phyloP scores from a whole-genome alignment of 202 grass and related monocot species.

The Setaria italica region DNA sequence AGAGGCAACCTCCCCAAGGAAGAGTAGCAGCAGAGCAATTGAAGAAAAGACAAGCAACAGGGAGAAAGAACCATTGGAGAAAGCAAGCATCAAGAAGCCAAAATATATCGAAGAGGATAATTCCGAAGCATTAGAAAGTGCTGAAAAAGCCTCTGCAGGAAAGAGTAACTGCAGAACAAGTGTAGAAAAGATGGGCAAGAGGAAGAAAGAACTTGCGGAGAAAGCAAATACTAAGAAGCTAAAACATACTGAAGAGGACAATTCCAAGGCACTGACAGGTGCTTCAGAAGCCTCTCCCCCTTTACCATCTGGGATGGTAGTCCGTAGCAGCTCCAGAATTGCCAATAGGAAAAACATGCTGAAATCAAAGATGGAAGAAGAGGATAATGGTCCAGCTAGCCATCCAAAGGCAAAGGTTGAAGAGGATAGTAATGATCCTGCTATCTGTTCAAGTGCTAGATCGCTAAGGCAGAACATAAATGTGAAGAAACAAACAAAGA shows the following conservation, averaged over 20 bases:
- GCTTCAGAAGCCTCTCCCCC: conserved; percentile 37
- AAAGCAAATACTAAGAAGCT: conserved; percentile 54
- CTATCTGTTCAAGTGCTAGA: conserved; percentile 38
- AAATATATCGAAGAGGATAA: conserved; percentile 42
- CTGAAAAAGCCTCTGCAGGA: conserved; percentile 37
- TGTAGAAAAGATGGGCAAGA: conserved; percentile 45
- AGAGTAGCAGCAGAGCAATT: conserved; percentile 27
- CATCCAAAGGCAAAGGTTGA: conserved; percentile 44
- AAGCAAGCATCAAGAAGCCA: conserved; percentile 55
- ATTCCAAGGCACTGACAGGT: conserved; percentile 36
- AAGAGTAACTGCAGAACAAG: conserved; percentile 25
- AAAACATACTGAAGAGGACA: conserved; percentile 43
- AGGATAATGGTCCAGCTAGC: conserved; percentile 36
- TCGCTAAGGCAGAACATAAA: conserved; percentile 40
- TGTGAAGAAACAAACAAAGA: conserved; percentile 44
- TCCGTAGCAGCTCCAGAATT: conserved; percentile 64
- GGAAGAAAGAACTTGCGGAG: conserved; percentile 49
- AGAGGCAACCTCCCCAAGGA: conserved; percentile 42
- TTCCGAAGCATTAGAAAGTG: conserved; percentile 37
- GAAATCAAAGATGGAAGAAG: conserved; percentile 56
- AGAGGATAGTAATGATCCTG: conserved; percentile 34
- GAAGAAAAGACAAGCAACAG: conserved; percentile 51
- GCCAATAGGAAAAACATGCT: conserved; percentile 47
- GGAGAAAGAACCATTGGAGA: conserved; percentile 50
- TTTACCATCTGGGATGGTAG: conserved; percentile 45